Conservation (phyloP, 805 yeast genomes). For the Starmera quercuum region DNA sequence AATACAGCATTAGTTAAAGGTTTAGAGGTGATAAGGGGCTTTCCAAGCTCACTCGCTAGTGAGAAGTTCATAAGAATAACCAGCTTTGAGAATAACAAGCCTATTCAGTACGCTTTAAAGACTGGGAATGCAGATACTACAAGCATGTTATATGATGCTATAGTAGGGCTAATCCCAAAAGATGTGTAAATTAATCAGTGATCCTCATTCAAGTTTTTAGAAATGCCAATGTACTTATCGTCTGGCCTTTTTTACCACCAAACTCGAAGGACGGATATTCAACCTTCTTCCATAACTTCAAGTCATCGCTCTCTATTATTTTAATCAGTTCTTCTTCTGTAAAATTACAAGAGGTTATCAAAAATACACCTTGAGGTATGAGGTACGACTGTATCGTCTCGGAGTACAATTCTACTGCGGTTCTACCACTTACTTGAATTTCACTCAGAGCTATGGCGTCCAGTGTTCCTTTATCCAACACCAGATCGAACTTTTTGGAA, state of each 20-base stretch:
- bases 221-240: conserved; percentile 85
- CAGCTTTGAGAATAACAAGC: conserved; percentile 55
- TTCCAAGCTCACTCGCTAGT: conserved; percentile 76
- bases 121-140: conserved; percentile 58
- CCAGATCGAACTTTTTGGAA: conserved; percentile 52
- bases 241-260: conserved; percentile 84
- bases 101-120: conserved; percentile 78
- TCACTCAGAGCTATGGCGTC: conserved; percentile 94
- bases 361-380: conserved; percentile 45
- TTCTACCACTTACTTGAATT: conserved; percentile 34
- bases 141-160: conserved; percentile 45
- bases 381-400: conserved; percentile 48
- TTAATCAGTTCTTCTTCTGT: conserved; percentile 68
- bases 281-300: conserved; percentile 58
- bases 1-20: conserved; percentile 61
- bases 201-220: conserved; percentile 27
- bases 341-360: conserved; percentile 92
- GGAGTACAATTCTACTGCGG: conserved; percentile 57
- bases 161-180: conserved; percentile 24
- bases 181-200: too few relatives aligned
- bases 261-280: conserved; percentile 78
- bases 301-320: conserved; percentile 37
- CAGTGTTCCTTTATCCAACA: conserved; percentile 90
- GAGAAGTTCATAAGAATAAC: conserved; percentile 78
- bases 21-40: conserved; percentile 65